These are phyloP conservation scores for Phytopythium montanum DNA, from an alignment of 352 stramenopile genomes.

Conservation along the genomic window DNA sequence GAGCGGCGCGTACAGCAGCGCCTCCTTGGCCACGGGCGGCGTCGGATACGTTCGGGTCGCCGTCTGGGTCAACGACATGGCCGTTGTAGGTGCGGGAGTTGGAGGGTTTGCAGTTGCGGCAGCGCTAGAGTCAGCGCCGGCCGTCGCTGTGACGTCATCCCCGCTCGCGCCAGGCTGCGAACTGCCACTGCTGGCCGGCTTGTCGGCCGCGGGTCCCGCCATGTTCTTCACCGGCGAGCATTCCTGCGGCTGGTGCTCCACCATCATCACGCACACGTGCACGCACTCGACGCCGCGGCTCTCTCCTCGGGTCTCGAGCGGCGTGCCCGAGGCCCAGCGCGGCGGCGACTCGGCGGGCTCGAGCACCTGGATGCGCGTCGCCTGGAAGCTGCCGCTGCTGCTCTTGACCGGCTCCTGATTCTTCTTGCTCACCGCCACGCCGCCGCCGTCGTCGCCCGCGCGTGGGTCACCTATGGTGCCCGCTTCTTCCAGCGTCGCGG, in stretches of 20 bases:
- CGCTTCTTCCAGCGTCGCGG: slow-evolving; percentile 14
- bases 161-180: slow-evolving; percentile 1
- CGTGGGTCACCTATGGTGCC: slow-evolving; percentile 45
- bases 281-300: slow-evolving; percentile 27
- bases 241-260: slow-evolving; percentile 40
- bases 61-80: neutral
- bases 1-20: slow-evolving; percentile 66
- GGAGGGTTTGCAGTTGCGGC: neutral
- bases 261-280: slow-evolving; percentile 66
- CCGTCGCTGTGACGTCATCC: neutral
- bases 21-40: slow-evolving; percentile 43
- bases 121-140: neutral
- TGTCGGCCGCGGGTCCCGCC: slow-evolving; percentile 6
- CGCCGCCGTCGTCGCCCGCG: slow-evolving; percentile 28
- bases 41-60: slow-evolving; percentile 9
- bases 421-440: slow-evolving; percentile 22
- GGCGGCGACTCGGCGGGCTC: slow-evolving; percentile 38
- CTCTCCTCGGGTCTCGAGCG: slow-evolving; percentile 22
- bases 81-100: neutral
- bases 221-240: slow-evolving; percentile 15
- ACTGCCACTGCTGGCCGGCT: slow-evolving; percentile 12
- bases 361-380: slow-evolving; percentile 48
- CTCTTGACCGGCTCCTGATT: slow-evolving; percentile 24
- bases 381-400: slow-evolving; percentile 28
- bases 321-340: slow-evolving; percentile 40